These are phyloP conservation scores for Chlamydomonas sp. DNA, from an alignment of 139 green algal species.

Conservation along the genomic window DNA sequence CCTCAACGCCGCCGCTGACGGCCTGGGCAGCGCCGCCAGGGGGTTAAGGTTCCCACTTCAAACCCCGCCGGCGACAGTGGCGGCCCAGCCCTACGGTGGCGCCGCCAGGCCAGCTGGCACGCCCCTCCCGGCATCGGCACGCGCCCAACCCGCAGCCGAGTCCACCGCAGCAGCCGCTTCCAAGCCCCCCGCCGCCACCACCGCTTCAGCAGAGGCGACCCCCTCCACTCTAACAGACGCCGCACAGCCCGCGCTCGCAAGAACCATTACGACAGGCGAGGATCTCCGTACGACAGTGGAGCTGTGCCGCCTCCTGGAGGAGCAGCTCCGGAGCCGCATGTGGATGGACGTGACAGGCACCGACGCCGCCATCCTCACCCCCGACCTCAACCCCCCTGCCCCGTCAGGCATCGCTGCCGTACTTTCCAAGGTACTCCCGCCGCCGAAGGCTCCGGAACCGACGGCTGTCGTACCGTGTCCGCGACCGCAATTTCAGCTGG, in stretches of 20 bases:
- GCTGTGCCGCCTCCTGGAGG: background rate
- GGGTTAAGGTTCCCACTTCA: background rate
- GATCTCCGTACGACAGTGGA: background rate
- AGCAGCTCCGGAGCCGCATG: background rate
- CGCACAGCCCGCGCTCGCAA: background rate
- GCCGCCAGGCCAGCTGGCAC: too few relatives aligned
- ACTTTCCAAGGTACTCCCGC: background rate
- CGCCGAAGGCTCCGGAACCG: background rate
- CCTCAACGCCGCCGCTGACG: background rate
- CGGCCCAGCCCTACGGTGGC: background rate
- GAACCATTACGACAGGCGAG: background rate
- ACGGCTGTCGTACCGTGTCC: background rate
- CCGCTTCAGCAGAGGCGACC: too few relatives aligned
- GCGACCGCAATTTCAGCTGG: conserved; percentile 19
- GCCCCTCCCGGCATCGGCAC: too few relatives aligned
- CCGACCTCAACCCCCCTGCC: background rate
- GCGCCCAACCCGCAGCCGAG: too few relatives aligned
- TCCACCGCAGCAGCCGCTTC: too few relatives aligned
- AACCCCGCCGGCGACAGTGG: background rate
- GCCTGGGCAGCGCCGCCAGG: background rate
- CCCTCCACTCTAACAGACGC: background rate
- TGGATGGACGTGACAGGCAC: conserved; percentile 31
- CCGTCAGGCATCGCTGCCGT: background rate
- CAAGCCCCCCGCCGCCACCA: too few relatives aligned
- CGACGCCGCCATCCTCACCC: background rate